Conservation (phyloP, 768 basidiomycete genomes). For the Termitomyces sp. region DNA sequence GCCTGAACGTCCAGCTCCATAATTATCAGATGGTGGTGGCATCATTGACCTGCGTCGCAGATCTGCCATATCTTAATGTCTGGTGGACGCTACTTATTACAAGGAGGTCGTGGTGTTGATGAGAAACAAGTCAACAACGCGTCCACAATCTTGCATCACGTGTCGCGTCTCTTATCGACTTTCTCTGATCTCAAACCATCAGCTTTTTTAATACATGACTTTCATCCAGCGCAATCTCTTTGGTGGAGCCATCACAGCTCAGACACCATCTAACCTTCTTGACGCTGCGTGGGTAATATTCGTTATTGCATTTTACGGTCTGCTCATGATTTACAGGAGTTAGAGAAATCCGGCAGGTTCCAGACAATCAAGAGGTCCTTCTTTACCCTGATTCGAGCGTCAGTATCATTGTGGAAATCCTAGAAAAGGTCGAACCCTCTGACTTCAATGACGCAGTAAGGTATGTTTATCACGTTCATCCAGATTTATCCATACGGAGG, state of each 20-base stretch:
- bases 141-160: conserved; percentile 18
- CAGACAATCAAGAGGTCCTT: conserved; percentile 94
- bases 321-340: not conserved
- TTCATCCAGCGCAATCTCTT: conserved; percentile 52
- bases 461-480: conserved; percentile 21
- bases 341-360: conserved; percentile 71
- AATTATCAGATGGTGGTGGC: conserved; percentile 45
- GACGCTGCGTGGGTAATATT: conserved; percentile 76
- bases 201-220: not conserved
- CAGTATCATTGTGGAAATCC: conserved; percentile 81
- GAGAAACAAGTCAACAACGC: conserved; percentile 16
- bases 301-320: not conserved
- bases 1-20: conserved; percentile 50
- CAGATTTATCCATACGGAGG: not conserved
- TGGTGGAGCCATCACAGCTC: conserved; percentile 76
- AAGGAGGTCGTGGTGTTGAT: not conserved
- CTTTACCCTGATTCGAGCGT: conserved; percentile 60
- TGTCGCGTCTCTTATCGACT: conserved; percentile 10
- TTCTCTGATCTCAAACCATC: not conserved
- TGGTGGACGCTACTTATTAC: not conserved
- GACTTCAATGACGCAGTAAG: conserved; percentile 60
- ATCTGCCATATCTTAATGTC: conserved; percentile 23
- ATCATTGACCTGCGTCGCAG: conserved; percentile 52
- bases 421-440: conserved; percentile 61
- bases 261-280: conserved; percentile 50